Evolutionary conservation across 2,329 filamentous ascomycete genomes (phyloP), one percentile per base, ranked within the genome.

Genomic region (Xylaria digitata): DNA sequence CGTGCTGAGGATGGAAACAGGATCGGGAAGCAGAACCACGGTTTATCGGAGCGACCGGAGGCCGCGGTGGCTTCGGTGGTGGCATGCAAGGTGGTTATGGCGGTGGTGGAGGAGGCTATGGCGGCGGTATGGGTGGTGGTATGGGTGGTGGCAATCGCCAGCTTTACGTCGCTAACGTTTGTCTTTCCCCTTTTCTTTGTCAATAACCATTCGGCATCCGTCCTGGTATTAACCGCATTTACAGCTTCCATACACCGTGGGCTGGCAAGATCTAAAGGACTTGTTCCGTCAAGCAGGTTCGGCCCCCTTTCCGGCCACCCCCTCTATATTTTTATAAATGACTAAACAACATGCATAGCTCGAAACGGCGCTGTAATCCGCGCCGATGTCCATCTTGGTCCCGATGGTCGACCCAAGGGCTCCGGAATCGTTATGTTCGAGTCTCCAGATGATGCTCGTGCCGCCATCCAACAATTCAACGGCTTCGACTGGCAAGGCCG

Each of bases 211-310:
- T 65, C 70, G 30, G 30, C 67, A 56, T 67, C 46, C 66, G 49
- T 60, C 67, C 52, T 69, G 48, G 30, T 73, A 70, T 73, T 81
- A 62, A 79, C 73, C 61, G 63, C 72, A 75, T 71, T 67, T 45
- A 63, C 70, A 99, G 96, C 92, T 99, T 74, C 96, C 96, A 21
- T 99, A 94, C 84, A 97, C 93, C 72, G 93, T 97, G 75, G 96
- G 96, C 79, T 99, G 96, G 96, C 96, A 99, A 83, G 96, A 99
- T 81, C 84, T 99, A 74, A 99, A 99, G 84, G 96, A 99, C 81
- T 87, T 99, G 73, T 99, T 99, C 87, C 92, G 96, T 78, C 94
- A 97, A 87, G 94, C 96, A 83, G 93, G 94, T 97, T 86, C 87
- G 93, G 86, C 9, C 52, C 3, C 21, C 37, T 32, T 4, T 9